Evolutionary conservation across 2,329 filamentous ascomycete genomes (phyloP).

Genomic region (Thielaviopsis musarum): DNA sequence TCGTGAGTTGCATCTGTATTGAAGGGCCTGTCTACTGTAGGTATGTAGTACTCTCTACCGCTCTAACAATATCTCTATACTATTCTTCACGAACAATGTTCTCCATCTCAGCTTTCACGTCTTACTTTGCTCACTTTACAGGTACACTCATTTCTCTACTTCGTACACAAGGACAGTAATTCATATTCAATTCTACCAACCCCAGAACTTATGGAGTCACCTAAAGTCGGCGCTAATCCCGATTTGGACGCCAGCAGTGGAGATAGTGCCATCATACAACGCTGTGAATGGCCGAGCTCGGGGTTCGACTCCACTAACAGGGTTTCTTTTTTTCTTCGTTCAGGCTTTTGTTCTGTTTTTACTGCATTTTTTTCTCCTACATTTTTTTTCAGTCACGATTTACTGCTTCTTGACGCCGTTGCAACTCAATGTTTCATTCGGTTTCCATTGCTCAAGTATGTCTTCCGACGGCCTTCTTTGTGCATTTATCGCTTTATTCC

Average conservation of each 20-base stretch:
- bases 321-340: slow-evolving; percentile 11
- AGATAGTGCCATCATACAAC: neutral
- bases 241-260: neutral
- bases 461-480: too few species aligned
- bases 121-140: too few species aligned
- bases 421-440: neutral
- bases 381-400: neutral
- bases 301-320: neutral
- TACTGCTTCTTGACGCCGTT: neutral
- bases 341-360: neutral
- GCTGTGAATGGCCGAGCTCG: neutral
- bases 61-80: too few species aligned
- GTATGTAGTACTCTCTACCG: too few species aligned
- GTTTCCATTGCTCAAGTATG: too few species aligned
- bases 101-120: neutral
- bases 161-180: too few species aligned
- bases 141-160: too few species aligned
- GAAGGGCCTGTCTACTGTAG: too few species aligned
- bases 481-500: too few species aligned
- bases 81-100: too few species aligned
- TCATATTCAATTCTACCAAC: too few species aligned
- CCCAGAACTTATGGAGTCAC: neutral
- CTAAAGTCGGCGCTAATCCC: neutral
- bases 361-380: neutral
- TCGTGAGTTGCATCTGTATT: too few species aligned